Base-by-base conservation (phyloP, 257 asterid species). In the Coffea canephora region DNA sequence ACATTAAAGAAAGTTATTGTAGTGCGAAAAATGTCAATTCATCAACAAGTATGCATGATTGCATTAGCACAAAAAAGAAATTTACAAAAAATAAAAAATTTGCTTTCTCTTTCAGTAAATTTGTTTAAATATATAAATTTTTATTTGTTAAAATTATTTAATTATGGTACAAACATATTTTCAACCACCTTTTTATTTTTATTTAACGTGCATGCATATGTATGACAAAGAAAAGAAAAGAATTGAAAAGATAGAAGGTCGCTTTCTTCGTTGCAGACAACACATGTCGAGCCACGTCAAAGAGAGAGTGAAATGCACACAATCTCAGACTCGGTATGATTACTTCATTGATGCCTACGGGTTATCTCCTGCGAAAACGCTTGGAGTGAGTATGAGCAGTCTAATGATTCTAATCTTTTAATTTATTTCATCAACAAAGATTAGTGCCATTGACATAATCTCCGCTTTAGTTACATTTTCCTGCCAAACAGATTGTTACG, bases 271-370 rank as follows among this genome's bases (percentile, higher is more conserved):
- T 31, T 31, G 34, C 34, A 31, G 34, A 31, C 34, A 31, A 31
- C n/a, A 73, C 84, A 83, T 87, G 82, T 79, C 84, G 78, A 34
- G 45, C 78, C 77, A 71, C 65, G 52, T 72, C 36, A 79, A 79
- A 69, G 34, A 52, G 71, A 49, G 48, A 73, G 73, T 80, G 78
- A 78, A 80, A 75, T 5, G 70, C 78, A 72, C 71, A 69, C 68
- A 55, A 75, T 46, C 85, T 74, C 21, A 49, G 31, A 48, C 31
- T 62, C 45, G 50, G 74, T 34, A 54, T 39, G 43, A 39, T 39
- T 16, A 46, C 71, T 79, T 69, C 64, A 62, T 69, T 61, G 80
- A 78, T 57, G 34, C 74, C 61, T 74, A 74, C 45, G 10, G 34
- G 49, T 8, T 66, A 48, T 34, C 71, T 66, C 74, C 74, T 65